These are phyloP conservation scores for Whalleya microplaca DNA, from an alignment of 2,329 filamentous ascomycete species.

Conservation along the genomic window DNA sequence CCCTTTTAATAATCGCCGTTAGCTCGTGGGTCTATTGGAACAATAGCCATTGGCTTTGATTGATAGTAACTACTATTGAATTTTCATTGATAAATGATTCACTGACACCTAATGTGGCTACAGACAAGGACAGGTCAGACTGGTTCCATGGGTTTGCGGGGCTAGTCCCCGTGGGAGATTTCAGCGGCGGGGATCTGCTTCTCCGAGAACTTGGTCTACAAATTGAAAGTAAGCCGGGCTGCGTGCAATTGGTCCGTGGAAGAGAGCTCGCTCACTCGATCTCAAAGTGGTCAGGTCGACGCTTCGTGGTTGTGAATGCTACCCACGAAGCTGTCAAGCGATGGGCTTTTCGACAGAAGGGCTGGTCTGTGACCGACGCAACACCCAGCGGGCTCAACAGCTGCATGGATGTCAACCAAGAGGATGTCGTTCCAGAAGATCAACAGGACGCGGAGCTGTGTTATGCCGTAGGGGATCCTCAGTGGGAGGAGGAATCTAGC, in stretches of 20 bases:
- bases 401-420: neutral
- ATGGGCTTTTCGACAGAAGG: constrained; percentile 1
- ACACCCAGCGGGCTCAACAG: neutral
- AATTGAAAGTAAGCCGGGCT: constrained; percentile 1
- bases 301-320: constrained; percentile 7
- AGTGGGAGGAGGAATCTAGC: neutral
- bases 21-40: too few relatives aligned
- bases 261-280: constrained; percentile 12
- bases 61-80: too few relatives aligned
- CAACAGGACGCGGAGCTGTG: neutral
- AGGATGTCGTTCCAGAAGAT: constrained; percentile 1
- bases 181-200: neutral
- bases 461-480: neutral
- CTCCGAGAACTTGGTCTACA: constrained; percentile 1
- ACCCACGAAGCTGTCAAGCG: constrained; percentile 8
- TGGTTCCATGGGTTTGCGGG: constrained; percentile 5
- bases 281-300: constrained; percentile 5
- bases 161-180: neutral
- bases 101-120: too few relatives aligned
- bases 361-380: neutral
- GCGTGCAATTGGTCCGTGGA: constrained; percentile 7
- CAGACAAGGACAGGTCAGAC: neutral
- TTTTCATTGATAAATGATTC: too few relatives aligned
- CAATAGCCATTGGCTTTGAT: too few relatives aligned
- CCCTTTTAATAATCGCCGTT: too few relatives aligned